These are phyloP conservation scores for Monosporascus sp. DNA, from an alignment of 2,329 filamentous ascomycete genomes.

Conservation along the genomic window DNA sequence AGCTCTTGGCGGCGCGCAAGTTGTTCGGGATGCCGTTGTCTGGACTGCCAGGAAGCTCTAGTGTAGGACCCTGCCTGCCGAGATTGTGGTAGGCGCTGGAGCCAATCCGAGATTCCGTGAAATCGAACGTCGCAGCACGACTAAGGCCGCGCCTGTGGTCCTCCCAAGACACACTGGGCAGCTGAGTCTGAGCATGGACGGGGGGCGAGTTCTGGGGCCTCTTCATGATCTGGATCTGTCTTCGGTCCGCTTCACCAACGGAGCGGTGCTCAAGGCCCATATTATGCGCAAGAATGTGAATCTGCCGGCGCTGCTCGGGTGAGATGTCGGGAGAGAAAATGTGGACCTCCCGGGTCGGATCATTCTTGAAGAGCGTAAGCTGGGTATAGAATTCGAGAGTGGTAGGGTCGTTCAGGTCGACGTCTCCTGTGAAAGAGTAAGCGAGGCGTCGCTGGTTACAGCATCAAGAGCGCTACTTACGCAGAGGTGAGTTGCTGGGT, in stretches of 20 bases:
- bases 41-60: slow-evolving; percentile 80
- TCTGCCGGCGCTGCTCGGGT: slow-evolving; percentile 79
- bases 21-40: slow-evolving; percentile 65
- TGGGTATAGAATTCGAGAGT: slow-evolving; percentile 88
- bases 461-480: slow-evolving; percentile 27
- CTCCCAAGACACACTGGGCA: slow-evolving; percentile 62
- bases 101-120: slow-evolving; percentile 66
- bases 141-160: slow-evolving; percentile 79
- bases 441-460: slow-evolving; percentile 1
- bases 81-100: slow-evolving; percentile 69
- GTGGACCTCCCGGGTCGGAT: slow-evolving; percentile 68
- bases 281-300: slow-evolving; percentile 92
- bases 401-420: slow-evolving; percentile 87
- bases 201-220: slow-evolving; percentile 49
- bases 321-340: slow-evolving; percentile 78
- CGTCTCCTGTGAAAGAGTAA: slow-evolving; percentile 43
- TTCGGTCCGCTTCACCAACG: slow-evolving; percentile 78
- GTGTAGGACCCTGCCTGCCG: slow-evolving; percentile 75
- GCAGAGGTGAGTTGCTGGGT: slow-evolving; percentile 40
- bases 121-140: slow-evolving; percentile 95
- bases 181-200: slow-evolving; percentile 48
- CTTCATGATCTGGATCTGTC: slow-evolving; percentile 87
- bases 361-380: slow-evolving; percentile 81
- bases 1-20: slow-evolving; percentile 90
- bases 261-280: slow-evolving; percentile 90